Evolutionary conservation across 1,139 yeast genomes (phyloP), one percentile per base, ranked within the genome.

Genomic region (Yamadazyma conglobata): DNA sequence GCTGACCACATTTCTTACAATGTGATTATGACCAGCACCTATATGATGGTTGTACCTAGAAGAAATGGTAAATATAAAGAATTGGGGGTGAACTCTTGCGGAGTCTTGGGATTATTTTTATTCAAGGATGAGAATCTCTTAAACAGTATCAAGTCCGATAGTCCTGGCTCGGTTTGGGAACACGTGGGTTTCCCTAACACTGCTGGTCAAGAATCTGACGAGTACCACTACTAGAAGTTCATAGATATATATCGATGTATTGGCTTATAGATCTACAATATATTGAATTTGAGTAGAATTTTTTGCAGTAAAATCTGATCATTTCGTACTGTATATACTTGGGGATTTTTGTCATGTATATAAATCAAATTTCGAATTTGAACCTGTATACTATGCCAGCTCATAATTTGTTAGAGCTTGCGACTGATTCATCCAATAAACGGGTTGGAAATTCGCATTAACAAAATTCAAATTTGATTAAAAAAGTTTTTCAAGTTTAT

Each of bases 11-110:
- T 78, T 19, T 81, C 93, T 18, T 89, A 86, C 58, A 91, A 91
- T 51, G 75, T 89, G 23, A 58, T 87, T 28, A 75, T 89, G 70
- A 87, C 95, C 23, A 77, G 79, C 33, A 70, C 77, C 32, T 89
- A 91, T 83, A 74, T 89, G 61, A 74, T 88, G 74, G 56, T 85
- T 24, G 81, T 88, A n/a, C 97, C 97, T 15, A 73, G 97, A 46
- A 66, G 80, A 3, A 30, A 31, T 8, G 64, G 64, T 4, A 53
- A 51, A 27, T 64, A 57, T 33, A 57, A 60, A 28, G 56, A 58
- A 24, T 48, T 83, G 22, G 85, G 87, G 5, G 67, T 89, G 42
- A 91, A 91, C 51, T 71, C 95, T 2, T 73, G 88, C 31, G 97
- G 95, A 0, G 75, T 75, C 35, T 65, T 84, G 43, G 97, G 97